Evolutionary conservation across 768 basidiomycete genomes (phyloP), one percentile per base, ranked within the genome.

Genomic region (Hygrocybe coccinea): DNA sequence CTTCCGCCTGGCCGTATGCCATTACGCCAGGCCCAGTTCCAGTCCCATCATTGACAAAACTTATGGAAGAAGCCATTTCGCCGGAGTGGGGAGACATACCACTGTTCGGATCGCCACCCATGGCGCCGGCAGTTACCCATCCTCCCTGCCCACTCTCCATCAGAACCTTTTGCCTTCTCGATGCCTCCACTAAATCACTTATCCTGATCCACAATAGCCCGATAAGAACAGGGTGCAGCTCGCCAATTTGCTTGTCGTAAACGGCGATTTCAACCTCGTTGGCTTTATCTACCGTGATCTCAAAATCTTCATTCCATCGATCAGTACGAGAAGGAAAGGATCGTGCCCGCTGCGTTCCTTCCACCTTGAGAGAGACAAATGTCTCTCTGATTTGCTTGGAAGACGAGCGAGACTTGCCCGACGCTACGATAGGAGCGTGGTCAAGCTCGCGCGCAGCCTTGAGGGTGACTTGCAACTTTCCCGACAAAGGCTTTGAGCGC

Each of bases 261-360:
- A 99, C 83, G 29, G 92, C 90, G 50, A 99, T 86, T 73, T 98
- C 97, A 48, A 97, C 89, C 77, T 99, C 97, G 67, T 95, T 97
- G 12, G 95, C 95, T 71, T 98, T 98, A 76, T 98, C 95, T 38
- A 98, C 90, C 0, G 86, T 79, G 56, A 99, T 91, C 70, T 95
- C 93, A 59, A 98, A 97, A 56, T 94, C 91, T 71, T 99, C 95
- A 67, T 92, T 91, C 97, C 97, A 99, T 44, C 90, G 86, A 71
- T 98, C 97, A 25, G 88, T 97, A 56, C 93, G 86, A 9, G 93
- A 87, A 7, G 92, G 90, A 67, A 95, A 93, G 0, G 95, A 94
- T 55, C 87, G 85, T 4, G 92, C 95, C 12, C 91, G 80, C 62
- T 94, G 90, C 17, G 91, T 93, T 19, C 95, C 94, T 75, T 99